phyloP scores from a whole-genome alignment of 2,329 filamentous ascomycete species.

The Cephalotrichum gorgonifer region DNA sequence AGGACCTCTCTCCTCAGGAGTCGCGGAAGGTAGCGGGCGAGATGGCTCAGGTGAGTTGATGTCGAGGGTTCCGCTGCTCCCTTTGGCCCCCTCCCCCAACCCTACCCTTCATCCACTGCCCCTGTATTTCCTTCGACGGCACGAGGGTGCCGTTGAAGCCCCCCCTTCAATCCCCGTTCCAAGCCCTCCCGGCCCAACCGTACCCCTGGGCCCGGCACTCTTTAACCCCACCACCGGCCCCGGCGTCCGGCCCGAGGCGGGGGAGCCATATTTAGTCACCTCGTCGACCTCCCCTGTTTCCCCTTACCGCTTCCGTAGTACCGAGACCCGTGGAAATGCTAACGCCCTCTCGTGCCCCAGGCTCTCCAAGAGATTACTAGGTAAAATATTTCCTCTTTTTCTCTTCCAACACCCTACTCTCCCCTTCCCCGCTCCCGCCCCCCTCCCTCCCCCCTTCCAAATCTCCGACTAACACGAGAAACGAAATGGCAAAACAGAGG shows the following conservation, averaged over 20 bases:
- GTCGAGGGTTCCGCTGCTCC: background rate
- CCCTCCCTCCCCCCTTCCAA: no score
- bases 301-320: background rate
- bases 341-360: background rate
- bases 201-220: no score
- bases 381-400: background rate
- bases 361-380: background rate
- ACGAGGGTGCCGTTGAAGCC: no score
- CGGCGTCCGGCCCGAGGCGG: no score
- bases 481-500: conserved; percentile 25
- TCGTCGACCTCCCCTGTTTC: no score
- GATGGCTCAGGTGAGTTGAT: background rate
- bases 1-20: background rate
- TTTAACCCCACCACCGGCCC: no score
- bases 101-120: background rate
- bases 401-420: background rate
- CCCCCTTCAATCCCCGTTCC: no score
- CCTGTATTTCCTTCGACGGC: background rate
- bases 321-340: background rate
- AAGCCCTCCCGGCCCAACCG: no score
- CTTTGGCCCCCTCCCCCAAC: background rate
- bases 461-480: no score
- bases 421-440: background rate
- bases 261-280: no score
- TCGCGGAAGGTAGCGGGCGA: background rate